These are phyloP conservation scores for Zygoascus sp. DNA, from an alignment of 1,139 yeast species.

Conservation along the genomic window DNA sequence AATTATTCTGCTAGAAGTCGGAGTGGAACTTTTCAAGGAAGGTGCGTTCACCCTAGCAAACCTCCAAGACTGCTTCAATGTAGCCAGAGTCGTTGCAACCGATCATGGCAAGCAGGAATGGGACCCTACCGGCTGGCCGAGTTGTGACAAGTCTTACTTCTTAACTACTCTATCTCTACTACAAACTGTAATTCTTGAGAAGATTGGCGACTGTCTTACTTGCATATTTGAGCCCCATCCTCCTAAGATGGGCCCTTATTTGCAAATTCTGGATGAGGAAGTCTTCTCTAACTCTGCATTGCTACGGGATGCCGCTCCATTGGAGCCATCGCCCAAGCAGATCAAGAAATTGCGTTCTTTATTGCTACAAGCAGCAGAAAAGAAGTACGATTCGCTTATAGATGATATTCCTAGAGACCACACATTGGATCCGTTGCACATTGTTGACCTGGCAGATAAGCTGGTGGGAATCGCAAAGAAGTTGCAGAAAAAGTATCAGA, in stretches of 20 bases:
- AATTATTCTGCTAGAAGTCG: conserved; percentile 47
- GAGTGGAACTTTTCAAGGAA: conserved; percentile 43
- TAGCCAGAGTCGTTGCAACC: conserved; percentile 42
- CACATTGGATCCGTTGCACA: conserved; percentile 52
- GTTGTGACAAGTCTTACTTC: conserved; percentile 52
- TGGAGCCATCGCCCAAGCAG: conserved; percentile 48
- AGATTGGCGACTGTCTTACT: conserved; percentile 45
- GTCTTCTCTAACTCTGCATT: conserved; percentile 46
- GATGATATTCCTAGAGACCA: conserved; percentile 62
- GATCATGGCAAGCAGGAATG: conserved; percentile 35
- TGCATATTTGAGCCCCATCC: conserved; percentile 48
- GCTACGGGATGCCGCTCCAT: conserved; percentile 38
- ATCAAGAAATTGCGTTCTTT: conserved; percentile 48
- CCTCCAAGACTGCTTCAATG: conserved; percentile 36
- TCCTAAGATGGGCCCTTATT: conserved; percentile 59
- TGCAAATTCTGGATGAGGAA: conserved; percentile 49
- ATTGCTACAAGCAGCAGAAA: conserved; percentile 51
- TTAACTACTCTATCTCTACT: conserved; percentile 44
- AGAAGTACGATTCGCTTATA: conserved; percentile 55
- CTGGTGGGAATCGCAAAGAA: conserved; percentile 49
- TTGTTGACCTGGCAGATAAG: conserved; percentile 55
- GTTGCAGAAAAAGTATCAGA: conserved; percentile 58
- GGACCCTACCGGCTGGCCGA: conserved; percentile 47
- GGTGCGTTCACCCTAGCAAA: conserved; percentile 71
- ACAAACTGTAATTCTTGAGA: conserved; percentile 46